These are phyloP conservation scores for Candida anutae DNA, from an alignment of 1,139 yeast genomes.

Conservation along the genomic window DNA sequence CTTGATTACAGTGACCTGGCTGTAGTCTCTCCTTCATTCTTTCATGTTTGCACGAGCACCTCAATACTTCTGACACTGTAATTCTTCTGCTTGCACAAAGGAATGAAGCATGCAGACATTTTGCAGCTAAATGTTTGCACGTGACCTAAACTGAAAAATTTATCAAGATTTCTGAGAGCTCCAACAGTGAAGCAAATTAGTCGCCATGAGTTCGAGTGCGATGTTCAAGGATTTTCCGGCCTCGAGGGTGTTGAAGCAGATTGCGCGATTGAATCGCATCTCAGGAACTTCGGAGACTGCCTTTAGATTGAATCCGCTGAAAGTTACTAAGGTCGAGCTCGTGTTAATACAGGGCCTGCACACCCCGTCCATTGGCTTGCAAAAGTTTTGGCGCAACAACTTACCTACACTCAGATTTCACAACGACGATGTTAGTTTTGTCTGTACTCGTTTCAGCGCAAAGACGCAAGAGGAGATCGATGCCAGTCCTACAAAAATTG, in stretches of 20 bases:
- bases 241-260: slow-evolving; percentile 24
- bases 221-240: slow-evolving; percentile 21
- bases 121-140: no score
- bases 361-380: slow-evolving; percentile 30
- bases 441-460: slow-evolving; percentile 49
- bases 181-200: no score
- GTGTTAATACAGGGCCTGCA: slow-evolving; percentile 20
- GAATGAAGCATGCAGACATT: no score
- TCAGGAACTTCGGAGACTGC: slow-evolving; percentile 33
- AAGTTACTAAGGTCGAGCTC: slow-evolving; percentile 21
- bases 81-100: no score
- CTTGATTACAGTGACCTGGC: no score
- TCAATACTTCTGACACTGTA: no score
- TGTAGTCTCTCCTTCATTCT: no score
- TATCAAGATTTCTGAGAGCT: no score
- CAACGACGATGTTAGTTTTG: slow-evolving; percentile 61
- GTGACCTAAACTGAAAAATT: no score
- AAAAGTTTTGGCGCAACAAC: slow-evolving; percentile 60
- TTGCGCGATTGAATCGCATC: slow-evolving; percentile 29
- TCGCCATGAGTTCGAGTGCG: no score
- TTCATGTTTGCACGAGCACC: no score
- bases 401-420: slow-evolving; percentile 77
- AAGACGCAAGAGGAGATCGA: slow-evolving; percentile 30
- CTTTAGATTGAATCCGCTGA: slow-evolving; percentile 20
- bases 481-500: slow-evolving; percentile 40